Conservation (phyloP, 768 basidiomycete genomes). For the Amanita brunnescens region DNA sequence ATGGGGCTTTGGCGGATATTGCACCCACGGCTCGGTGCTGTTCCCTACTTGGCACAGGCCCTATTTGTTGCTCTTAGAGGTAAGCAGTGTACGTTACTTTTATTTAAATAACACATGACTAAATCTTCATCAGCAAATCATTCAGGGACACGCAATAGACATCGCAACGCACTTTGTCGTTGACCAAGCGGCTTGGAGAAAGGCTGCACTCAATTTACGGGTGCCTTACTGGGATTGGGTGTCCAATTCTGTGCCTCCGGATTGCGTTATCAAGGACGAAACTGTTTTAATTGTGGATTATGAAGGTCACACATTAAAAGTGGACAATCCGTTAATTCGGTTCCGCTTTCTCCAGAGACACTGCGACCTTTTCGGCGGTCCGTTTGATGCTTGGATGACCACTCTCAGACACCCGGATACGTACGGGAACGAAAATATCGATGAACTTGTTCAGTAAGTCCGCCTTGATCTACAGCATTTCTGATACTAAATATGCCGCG, state of each 20-base stretch:
- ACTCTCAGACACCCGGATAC: conserved; percentile 26
- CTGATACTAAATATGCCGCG: neutral
- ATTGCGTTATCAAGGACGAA: conserved; percentile 22
- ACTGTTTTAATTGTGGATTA: conserved; percentile 22
- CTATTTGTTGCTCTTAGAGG: conserved; percentile 43
- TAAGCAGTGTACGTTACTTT: conserved; percentile 13
- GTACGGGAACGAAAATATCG: conserved; percentile 23
- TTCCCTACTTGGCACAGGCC: conserved; percentile 46
- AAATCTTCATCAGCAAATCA: conserved; percentile 30
- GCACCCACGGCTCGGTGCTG: conserved; percentile 41
- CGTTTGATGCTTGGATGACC: conserved; percentile 23
- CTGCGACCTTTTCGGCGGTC: conserved; percentile 20
- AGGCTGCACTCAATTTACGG: conserved; percentile 28
- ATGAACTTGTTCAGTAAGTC: conserved; percentile 19
- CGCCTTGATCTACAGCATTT: neutral
- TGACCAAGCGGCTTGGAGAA: conserved; percentile 20
- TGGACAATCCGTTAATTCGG: conserved; percentile 25
- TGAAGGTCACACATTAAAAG: conserved; percentile 18
- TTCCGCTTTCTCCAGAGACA: conserved; percentile 22
- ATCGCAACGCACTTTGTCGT: conserved; percentile 33
- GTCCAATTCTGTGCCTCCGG: conserved; percentile 25
- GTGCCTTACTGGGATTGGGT: conserved; percentile 50
- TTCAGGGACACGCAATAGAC: conserved; percentile 29
- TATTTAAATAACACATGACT: neutral
- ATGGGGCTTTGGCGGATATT: conserved; percentile 35